These are phyloP conservation scores for Trametes gibbosa DNA, from an alignment of 768 basidiomycete genomes.

Conservation along the genomic window DNA sequence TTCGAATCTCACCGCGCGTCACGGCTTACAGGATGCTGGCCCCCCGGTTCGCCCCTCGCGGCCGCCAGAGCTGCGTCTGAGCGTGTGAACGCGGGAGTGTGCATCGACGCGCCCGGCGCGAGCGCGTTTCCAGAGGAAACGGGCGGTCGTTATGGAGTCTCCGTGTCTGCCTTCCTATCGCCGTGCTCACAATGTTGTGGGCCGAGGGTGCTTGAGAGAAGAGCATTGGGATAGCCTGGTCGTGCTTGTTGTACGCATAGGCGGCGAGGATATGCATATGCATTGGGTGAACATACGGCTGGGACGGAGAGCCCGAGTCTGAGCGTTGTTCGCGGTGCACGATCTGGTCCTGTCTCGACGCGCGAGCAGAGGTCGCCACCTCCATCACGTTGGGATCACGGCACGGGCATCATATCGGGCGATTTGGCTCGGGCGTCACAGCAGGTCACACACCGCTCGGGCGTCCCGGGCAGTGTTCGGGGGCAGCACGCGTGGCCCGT, in stretches of 20 bases:
- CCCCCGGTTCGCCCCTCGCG: slow-evolving; percentile 1
- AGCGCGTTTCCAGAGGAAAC: background rate
- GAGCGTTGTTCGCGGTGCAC: background rate
- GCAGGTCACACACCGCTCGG: slow-evolving; percentile 6
- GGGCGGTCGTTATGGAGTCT: slow-evolving; percentile 2
- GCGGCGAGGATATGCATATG: slow-evolving; percentile 1
- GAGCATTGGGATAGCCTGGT: no score
- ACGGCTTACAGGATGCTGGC: background rate
- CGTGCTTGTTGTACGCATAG: no score
- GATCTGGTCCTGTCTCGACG: background rate
- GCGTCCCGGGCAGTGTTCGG: background rate
- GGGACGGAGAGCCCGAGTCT: background rate
- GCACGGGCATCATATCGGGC: slow-evolving; percentile 8
- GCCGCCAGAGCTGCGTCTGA: slow-evolving; percentile 9
- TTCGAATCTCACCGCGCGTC: slow-evolving; percentile 1
- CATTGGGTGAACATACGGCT: background rate
- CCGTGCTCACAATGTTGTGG: background rate
- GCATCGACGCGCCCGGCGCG: background rate
- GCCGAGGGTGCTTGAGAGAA: background rate
- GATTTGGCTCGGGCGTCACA: slow-evolving; percentile 9
- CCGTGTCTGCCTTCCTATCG: background rate
- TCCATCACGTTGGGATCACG: slow-evolving; percentile 14
- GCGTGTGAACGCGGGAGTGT: background rate
- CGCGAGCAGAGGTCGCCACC: background rate
- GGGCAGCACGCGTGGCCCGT: background rate